Percentiles rank a stretch among this genome's conserved stretches.
These are phyloP conservation scores for Yarrowia sp. DNA, from an alignment of 805 yeast species.

Conservation along the genomic window DNA sequence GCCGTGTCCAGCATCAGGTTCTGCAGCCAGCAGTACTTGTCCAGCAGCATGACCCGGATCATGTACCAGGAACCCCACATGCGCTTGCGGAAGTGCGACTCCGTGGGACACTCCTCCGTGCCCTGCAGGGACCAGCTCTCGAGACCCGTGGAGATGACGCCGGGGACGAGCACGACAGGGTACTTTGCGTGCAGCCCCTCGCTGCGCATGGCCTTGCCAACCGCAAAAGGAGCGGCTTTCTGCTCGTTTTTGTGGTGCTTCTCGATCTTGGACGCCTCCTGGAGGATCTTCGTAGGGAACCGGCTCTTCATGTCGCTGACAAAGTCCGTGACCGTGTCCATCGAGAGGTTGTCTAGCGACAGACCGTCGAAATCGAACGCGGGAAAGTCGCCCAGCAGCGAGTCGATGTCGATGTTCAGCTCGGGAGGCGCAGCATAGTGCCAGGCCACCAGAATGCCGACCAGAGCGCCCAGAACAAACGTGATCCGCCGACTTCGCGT, in stretches of 20 bases:
- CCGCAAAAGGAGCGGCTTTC: slow-evolving; percentile 75
- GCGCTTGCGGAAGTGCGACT: slow-evolving; percentile 82
- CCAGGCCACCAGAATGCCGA: slow-evolving; percentile 66
- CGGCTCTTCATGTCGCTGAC: slow-evolving; percentile 71
- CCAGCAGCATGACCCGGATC: slow-evolving; percentile 87
- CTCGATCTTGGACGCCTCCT: slow-evolving; percentile 44
- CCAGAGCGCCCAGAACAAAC: slow-evolving; percentile 66
- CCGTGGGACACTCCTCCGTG: slow-evolving; percentile 74
- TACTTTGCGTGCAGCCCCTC: slow-evolving; percentile 55
- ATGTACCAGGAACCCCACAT: slow-evolving; percentile 97
- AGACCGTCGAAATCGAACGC: slow-evolving; percentile 39
- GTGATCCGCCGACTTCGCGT: slow-evolving; percentile 51
- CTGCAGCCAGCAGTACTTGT: slow-evolving; percentile 89
- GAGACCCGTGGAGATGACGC: slow-evolving; percentile 90
- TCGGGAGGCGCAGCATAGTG: slow-evolving; percentile 49
- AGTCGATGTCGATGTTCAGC: not conserved
- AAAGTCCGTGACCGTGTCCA: slow-evolving; percentile 57
- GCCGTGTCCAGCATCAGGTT: slow-evolving; percentile 85
- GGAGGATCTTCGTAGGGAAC: slow-evolving; percentile 64
- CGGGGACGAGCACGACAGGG: slow-evolving; percentile 93
- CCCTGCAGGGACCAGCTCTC: slow-evolving; percentile 89
- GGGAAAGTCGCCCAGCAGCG: not conserved
- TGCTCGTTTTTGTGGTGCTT: slow-evolving; percentile 52
- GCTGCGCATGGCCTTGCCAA: slow-evolving; percentile 65
- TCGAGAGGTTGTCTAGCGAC: slow-evolving; percentile 49